A percentile compares a stretch with the other conserved stretches of the same genome.
These are phyloP conservation scores for Naegleria lovaniensis DNA, from an alignment of 208 protist genomes.

Conservation along the genomic window DNA sequence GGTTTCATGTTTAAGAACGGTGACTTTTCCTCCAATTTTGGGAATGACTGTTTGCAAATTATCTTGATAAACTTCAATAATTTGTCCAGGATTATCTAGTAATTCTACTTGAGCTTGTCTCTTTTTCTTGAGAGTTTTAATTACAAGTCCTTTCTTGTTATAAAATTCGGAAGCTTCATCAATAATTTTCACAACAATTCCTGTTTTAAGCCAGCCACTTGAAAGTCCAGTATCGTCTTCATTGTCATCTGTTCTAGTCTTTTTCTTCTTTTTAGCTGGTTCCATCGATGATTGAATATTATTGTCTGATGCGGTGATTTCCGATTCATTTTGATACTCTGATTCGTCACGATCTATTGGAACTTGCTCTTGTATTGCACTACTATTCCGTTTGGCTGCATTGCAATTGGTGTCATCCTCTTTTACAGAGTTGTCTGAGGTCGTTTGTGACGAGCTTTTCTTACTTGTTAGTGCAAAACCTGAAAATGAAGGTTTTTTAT, in stretches of 20 bases:
- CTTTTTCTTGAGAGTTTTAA: not conserved
- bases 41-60: conserved; percentile 34
- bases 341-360: not conserved
- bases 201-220: conserved; percentile 19
- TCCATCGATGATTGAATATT: not conserved
- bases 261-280: not conserved
- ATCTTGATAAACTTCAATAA: conserved; percentile 25
- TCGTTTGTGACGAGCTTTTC: not conserved
- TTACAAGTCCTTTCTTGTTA: conserved; percentile 30
- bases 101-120: conserved; percentile 6
- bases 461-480: not conserved
- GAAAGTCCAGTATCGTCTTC: not conserved
- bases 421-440: no score
- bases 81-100: not conserved
- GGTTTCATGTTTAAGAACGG: not conserved
- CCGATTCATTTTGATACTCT: not conserved
- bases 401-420: not conserved
- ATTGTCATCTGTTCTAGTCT: not conserved
- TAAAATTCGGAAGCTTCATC: conserved; percentile 23
- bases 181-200: conserved; percentile 32
- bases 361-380: not conserved
- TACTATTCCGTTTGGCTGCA: not conserved
- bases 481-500: not conserved
- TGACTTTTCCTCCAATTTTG: conserved; percentile 25
- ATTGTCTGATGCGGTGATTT: not conserved